Evolutionary conservation across 805 yeast species (phyloP).

Genomic region (Yamadazyma akitaensis): DNA sequence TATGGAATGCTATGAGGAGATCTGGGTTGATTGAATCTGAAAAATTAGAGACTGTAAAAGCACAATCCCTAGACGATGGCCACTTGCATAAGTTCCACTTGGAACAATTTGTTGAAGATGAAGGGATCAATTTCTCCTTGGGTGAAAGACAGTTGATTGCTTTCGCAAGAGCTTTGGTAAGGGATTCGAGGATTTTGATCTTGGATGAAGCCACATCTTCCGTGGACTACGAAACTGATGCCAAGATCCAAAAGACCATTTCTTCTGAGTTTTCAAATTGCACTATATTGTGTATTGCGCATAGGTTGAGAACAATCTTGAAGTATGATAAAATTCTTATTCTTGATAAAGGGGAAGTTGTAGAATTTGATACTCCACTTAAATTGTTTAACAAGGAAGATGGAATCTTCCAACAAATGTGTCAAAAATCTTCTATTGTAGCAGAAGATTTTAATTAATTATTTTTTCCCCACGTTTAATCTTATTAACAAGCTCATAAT

Average conservation of each 20-base stretch:
- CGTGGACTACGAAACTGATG: conserved; percentile 83
- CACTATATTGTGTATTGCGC: conserved; percentile 85
- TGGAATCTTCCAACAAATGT: conserved; percentile 66
- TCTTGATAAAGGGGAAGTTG: conserved; percentile 73
- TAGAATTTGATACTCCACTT: conserved; percentile 73
- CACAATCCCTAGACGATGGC: conserved; percentile 23
- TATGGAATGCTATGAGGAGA: conserved; percentile 58
- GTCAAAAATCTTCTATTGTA: conserved; percentile 47
- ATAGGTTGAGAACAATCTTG: conserved; percentile 69
- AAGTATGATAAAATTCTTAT: conserved; percentile 76
- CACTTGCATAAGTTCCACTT: conserved; percentile 39
- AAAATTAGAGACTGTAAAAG: conserved; percentile 22
- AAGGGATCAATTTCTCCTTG: conserved; percentile 67
- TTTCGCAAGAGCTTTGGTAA: conserved; percentile 79
- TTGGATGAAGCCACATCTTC: conserved; percentile 80
- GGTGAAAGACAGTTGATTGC: conserved; percentile 80
- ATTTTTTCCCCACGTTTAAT: too few species aligned
- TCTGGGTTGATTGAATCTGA: conserved; percentile 47
- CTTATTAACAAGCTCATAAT: too few species aligned
- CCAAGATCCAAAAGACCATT: conserved; percentile 73
- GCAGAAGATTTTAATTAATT: conserved; percentile 39
- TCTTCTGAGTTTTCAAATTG: conserved; percentile 61
- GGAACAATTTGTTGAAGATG: conserved; percentile 52
- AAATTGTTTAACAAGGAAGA: conserved; percentile 49
- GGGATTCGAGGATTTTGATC: conserved; percentile 70